phyloP scores from a whole-genome alignment of 805 yeast genomes.

The Saccharomycopsis microspora region DNA sequence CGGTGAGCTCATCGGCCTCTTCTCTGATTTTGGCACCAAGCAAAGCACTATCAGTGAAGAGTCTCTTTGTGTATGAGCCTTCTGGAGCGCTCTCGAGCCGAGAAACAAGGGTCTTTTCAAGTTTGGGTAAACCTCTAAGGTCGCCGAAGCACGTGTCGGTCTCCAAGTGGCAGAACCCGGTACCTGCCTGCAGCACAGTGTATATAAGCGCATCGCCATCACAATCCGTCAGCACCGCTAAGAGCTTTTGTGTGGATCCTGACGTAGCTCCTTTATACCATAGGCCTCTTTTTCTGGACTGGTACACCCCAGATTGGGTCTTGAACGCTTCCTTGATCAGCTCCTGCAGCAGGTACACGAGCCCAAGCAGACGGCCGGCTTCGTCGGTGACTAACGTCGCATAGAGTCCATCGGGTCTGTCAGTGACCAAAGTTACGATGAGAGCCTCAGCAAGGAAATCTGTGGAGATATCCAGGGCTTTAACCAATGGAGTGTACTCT shows the following conservation, averaged over 20 bases:
- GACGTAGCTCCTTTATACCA: slow-evolving; percentile 96
- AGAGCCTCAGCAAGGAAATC: slow-evolving; percentile 28
- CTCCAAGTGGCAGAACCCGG: slow-evolving; percentile 87
- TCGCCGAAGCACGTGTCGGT: slow-evolving; percentile 70
- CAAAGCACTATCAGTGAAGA: slow-evolving; percentile 67
- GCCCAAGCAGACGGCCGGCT: slow-evolving; percentile 67
- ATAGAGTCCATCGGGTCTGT: slow-evolving; percentile 76
- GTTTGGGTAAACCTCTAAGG: slow-evolving; percentile 50
- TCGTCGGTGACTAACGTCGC: slow-evolving; percentile 72
- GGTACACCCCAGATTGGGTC: slow-evolving; percentile 83
- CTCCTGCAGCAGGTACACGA: slow-evolving; percentile 80
- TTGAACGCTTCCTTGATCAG: slow-evolving; percentile 75
- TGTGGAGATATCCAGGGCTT: no score
- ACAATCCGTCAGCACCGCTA: slow-evolving; percentile 68
- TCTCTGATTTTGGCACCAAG: slow-evolving; percentile 83
- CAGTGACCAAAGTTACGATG: slow-evolving; percentile 50
- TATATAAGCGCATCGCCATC: slow-evolving; percentile 87
- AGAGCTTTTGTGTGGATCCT: slow-evolving; percentile 83
- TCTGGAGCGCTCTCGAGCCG: slow-evolving; percentile 67
- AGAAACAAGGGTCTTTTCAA: slow-evolving; percentile 55
- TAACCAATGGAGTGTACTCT: no score
- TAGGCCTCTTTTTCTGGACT: slow-evolving; percentile 76
- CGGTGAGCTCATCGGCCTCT: slow-evolving; percentile 92
- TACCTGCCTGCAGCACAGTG: slow-evolving; percentile 73
- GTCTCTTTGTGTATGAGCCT: slow-evolving; percentile 89